Conservation (phyloP, 1,139 yeast genomes). For the Candida sp. region DNA sequence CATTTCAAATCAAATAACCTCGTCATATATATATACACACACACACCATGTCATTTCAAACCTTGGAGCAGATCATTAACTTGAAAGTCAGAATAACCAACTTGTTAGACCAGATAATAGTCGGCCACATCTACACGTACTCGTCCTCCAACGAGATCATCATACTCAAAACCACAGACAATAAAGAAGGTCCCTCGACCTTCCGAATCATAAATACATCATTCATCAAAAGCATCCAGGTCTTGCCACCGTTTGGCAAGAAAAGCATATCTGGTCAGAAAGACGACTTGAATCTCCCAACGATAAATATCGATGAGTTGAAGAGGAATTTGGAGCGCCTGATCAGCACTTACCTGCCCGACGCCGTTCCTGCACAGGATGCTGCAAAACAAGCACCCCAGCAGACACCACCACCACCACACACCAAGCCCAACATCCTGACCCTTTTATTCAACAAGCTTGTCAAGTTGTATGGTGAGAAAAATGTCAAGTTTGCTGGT, state of each 20-base stretch:
- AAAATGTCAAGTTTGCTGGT: constrained; percentile 26
- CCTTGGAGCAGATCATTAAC: constrained; percentile 19
- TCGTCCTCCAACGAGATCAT: constrained; percentile 32
- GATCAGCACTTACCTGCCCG: constrained; percentile 16
- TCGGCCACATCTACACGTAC: constrained; percentile 68
- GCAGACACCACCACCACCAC: neutral
- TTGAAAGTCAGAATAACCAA: constrained; percentile 65
- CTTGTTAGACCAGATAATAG: constrained; percentile 56
- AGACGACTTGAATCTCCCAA: constrained; percentile 7
- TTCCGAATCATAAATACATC: constrained; percentile 61
- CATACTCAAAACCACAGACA: constrained; percentile 22
- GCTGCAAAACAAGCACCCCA: neutral
- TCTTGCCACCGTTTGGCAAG: constrained; percentile 32
- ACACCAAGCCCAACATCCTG: constrained; percentile 1
- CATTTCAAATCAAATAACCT: neutral
- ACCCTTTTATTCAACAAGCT: constrained; percentile 22
- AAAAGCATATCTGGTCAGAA: constrained; percentile 13
- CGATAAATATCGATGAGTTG: constrained; percentile 20
- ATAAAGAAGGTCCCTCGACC: constrained; percentile 24
- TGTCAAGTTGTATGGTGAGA: constrained; percentile 22
- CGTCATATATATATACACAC: neutral
- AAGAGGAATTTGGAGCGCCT: constrained; percentile 19
- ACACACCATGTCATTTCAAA: constrained; percentile 12
- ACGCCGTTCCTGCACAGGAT: neutral
- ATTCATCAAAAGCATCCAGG: constrained; percentile 59